Percentiles rank a stretch among this genome's conserved stretches.
Conservation (phyloP, 495 filamentous ascomycete genomes). For the Aspergillus haitiensis region DNA sequence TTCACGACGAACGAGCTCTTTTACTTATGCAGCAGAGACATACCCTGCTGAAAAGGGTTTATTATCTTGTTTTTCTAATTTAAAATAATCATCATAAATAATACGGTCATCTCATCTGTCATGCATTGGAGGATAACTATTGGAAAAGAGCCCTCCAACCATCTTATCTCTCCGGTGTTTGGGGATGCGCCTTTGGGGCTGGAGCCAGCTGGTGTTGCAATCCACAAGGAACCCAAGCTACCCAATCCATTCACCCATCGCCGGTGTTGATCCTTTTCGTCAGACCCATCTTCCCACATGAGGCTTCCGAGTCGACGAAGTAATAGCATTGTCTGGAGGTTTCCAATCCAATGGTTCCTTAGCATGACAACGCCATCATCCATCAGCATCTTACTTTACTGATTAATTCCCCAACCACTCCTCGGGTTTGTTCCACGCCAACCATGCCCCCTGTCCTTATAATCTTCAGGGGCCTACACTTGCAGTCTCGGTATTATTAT, state of each 20-base stretch:
- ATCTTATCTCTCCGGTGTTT: conserved; percentile 23
- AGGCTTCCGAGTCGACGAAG: conserved; percentile 1
- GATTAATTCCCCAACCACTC: background rate
- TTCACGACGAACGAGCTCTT: background rate
- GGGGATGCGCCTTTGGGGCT: conserved; percentile 17
- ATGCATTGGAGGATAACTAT: conserved; percentile 6
- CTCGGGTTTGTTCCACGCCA: background rate
- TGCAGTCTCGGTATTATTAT: background rate
- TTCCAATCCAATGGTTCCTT: conserved; percentile 16
- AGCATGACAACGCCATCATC: conserved; percentile 6
- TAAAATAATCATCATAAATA: background rate
- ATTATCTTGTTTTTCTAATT: conserved; percentile 1
- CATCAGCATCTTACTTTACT: background rate
- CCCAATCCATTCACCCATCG: conserved; percentile 2
- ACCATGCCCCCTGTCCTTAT: background rate
- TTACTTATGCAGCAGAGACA: background rate
- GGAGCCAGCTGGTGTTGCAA: conserved; percentile 8
- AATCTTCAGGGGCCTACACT: background rate
- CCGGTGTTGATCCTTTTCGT: conserved; percentile 23
- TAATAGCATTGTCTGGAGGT: conserved; percentile 21
- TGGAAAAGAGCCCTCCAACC: conserved; percentile 15
- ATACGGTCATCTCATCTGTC: conserved; percentile 2
- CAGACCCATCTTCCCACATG: conserved; percentile 11
- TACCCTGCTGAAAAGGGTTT: background rate
- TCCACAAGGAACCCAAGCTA: background rate